Percentiles rank a stretch among this genome's conserved stretches.
These are phyloP conservation scores for Solanum pennellii DNA, from an alignment of 257 asterid genomes.

Conservation along the genomic window DNA sequence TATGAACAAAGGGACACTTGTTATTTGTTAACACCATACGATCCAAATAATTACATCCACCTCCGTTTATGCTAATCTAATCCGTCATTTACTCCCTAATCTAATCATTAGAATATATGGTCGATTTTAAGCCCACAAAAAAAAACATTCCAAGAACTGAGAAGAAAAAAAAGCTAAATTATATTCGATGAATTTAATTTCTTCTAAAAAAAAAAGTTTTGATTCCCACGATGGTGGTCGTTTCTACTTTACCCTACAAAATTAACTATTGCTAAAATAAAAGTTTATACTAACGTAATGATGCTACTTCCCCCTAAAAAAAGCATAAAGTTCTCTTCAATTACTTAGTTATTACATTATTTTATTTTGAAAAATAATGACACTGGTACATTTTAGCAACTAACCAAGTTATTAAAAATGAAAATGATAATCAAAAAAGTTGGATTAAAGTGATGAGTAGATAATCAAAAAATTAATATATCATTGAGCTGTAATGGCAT, in stretches of 20 bases:
- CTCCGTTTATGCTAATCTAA: background rate
- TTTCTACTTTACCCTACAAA: constrained; percentile 9
- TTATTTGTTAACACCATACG: background rate
- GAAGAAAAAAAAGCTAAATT: background rate
- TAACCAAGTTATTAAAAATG: background rate
- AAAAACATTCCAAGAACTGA: background rate
- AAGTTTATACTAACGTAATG: background rate
- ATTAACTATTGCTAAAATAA: background rate
- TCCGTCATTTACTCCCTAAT: background rate
- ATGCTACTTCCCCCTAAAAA: background rate
- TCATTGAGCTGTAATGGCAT: background rate
- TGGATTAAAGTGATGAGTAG: background rate
- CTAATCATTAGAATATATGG: background rate
- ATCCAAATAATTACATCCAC: background rate
- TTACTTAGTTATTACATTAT: background rate
- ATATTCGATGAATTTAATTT: background rate
- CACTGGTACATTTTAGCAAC: background rate
- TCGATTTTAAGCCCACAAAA: background rate
- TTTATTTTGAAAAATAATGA: background rate
- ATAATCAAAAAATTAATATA: background rate
- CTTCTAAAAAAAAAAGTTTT: background rate
- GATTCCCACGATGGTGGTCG: constrained; percentile 1
- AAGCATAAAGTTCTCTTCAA: background rate
- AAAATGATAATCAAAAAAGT: background rate
- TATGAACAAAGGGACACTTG: background rate